phyloP scores from a whole-genome alignment of 2,329 filamentous ascomycete species.

The Colletotrichum abscissum region DNA sequence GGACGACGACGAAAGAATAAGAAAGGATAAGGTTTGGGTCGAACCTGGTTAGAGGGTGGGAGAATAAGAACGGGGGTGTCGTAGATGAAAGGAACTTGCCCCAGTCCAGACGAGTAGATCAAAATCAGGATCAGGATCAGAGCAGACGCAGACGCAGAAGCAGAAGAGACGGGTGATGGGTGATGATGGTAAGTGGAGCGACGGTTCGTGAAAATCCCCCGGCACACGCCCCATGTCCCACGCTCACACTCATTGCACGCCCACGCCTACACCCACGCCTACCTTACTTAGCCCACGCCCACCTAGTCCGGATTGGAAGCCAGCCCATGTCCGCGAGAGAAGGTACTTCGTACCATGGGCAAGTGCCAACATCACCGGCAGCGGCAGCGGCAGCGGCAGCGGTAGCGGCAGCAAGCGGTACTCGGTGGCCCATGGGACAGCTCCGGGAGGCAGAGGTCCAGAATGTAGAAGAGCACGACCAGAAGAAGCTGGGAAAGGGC shows the following conservation, averaged over 20 bases:
- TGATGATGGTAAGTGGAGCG: slow-evolving; percentile 24
- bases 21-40: slow-evolving; percentile 34
- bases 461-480: slow-evolving; percentile 10
- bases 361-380: not conserved
- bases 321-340: not conserved
- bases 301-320: not conserved
- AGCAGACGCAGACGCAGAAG: not conserved
- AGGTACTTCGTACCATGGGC: not conserved
- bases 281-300: not conserved
- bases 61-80: slow-evolving; percentile 4
- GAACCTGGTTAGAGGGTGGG: slow-evolving; percentile 27
- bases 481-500: slow-evolving; percentile 19
- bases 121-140: slow-evolving; percentile 9
- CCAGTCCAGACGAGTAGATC: slow-evolving; percentile 6
- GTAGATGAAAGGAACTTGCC: not conserved
- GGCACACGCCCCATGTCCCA: not conserved
- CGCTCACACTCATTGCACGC: not conserved
- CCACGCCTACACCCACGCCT: not conserved
- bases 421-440: not conserved
- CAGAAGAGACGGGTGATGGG: not conserved
- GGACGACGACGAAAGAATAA: slow-evolving; percentile 19
- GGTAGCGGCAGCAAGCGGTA: not conserved
- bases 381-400: slow-evolving; percentile 1
- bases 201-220: slow-evolving; percentile 27
- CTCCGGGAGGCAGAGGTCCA: not conserved